Evolutionary conservation across 805 yeast species (phyloP), one percentile per base, ranked within the genome.

Genomic region (Cyberlindnera lachancei): DNA sequence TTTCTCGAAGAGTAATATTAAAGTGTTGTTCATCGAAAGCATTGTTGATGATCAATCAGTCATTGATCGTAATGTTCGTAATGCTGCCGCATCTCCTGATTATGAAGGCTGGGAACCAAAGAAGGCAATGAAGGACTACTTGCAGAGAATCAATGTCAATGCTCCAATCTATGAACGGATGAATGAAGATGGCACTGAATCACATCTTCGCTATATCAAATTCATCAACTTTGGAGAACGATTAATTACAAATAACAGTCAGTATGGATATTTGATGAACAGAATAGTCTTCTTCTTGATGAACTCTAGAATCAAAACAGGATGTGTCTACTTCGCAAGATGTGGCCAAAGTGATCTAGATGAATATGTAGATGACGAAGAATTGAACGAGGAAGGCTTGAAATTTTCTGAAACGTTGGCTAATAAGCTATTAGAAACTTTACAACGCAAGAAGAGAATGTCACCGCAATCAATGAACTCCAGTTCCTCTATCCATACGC

Each of bases 261-360:
- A 81, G 42, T 74, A 85, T 48, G 96, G 96, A 13, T 92, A 90
- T 55, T 66, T 92, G 55, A 77, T 86, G 38, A 86, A 90, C 53
- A 81, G 92, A 51, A 92, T 92, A 31, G 87, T 92, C 17, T 86
- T 85, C 55, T 92, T 85, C 56, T 65, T 92, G 53, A 84, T 92
- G 86, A 92, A 92, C 60, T 70, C 92, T 10, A 73, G 90, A 44
- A 81, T 86, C 50, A 85, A 86, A 53, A 68, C 75, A 31, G 96
- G 97, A 0, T 76, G 88, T 18, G 85, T 92, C n/a, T 92, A 77
- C 56, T 87, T 92, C 61, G 96, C 97, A 1, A 64, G 94, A 40
- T 83, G 92, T 55, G 75, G 80, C 9, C 61, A 66, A 30, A 58
- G 67, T 31, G 57, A 55, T 30, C 45, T 56, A 16, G 66, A 63